Percentiles rank a stretch among this genome's conserved stretches.
Conservation (phyloP, 83 land plant species). For the Diphasiastrum complanatum region DNA sequence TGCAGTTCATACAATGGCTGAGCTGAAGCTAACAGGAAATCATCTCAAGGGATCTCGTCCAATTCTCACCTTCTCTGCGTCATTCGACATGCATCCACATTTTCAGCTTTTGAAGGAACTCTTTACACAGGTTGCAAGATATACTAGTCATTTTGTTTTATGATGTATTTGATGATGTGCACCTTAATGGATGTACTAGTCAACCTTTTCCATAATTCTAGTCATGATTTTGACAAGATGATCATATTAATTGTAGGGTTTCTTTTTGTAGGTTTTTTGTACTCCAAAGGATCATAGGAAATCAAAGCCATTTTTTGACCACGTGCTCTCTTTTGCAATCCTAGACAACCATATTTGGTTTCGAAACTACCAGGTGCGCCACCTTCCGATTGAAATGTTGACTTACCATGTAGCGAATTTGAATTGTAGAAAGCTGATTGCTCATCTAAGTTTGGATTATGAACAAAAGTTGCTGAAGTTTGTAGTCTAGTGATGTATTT, state of each 20-base stretch:
- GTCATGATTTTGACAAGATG: background rate
- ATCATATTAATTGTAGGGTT: constrained; percentile 4
- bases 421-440: background rate
- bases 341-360: constrained; percentile 95
- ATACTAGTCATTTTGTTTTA: background rate
- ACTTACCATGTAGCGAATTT: too few relatives aligned
- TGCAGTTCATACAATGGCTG: constrained; percentile 98
- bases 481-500: too few relatives aligned
- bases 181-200: too few relatives aligned
- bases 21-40: constrained; percentile 91
- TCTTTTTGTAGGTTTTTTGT: constrained; percentile 61
- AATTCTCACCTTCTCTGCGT: constrained; percentile 71
- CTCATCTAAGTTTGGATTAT: background rate
- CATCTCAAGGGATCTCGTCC: constrained; percentile 91
- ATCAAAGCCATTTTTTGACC: constrained; percentile 87
- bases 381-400: too few relatives aligned
- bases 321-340: constrained; percentile 81
- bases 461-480: too few relatives aligned
- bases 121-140: constrained; percentile 55
- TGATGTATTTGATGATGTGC: background rate
- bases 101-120: constrained; percentile 82
- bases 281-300: constrained; percentile 90
- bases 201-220: background rate
- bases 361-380: constrained; percentile 97
- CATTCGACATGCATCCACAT: constrained; percentile 73